These are phyloP conservation scores for Danielia reshetovae DNA, from an alignment of 805 yeast genomes.

Conservation along the genomic window DNA sequence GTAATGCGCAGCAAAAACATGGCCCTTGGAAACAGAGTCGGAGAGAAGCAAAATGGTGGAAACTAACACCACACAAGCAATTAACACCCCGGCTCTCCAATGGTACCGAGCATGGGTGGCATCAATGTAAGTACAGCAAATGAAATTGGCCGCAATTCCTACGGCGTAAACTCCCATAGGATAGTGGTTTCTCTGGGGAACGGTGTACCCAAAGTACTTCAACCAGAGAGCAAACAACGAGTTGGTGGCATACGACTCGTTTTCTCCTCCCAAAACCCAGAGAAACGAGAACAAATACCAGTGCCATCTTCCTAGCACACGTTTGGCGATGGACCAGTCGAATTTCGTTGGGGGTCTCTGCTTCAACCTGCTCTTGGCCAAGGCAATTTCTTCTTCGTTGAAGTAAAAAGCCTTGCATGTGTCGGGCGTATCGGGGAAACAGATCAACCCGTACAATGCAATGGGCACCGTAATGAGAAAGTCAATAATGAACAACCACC, in stretches of 20 bases:
- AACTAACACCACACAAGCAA: constrained; percentile 39
- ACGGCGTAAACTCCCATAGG: constrained; percentile 56
- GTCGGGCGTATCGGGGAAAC: constrained; percentile 59
- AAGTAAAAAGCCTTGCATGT: constrained; percentile 32
- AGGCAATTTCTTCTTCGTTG: constrained; percentile 21
- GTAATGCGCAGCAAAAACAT: constrained; percentile 53
- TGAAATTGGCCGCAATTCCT: constrained; percentile 44
- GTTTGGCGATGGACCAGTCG: constrained; percentile 29
- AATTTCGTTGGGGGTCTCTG: constrained; percentile 7
- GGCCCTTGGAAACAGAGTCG: constrained; percentile 32
- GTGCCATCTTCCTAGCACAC: constrained; percentile 48
- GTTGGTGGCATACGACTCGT: constrained; percentile 44
- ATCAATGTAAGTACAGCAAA: constrained; percentile 43
- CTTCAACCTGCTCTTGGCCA: constrained; percentile 9
- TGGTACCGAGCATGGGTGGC: constrained; percentile 29
- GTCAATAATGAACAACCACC: constrained; percentile 66
- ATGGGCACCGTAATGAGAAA: constrained; percentile 56
- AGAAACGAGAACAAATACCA: constrained; percentile 51
- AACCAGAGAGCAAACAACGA: constrained; percentile 48
- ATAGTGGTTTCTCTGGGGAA: constrained; percentile 44
- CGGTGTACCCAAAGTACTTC: constrained; percentile 36
- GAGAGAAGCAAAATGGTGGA: constrained; percentile 46
- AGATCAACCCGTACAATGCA: constrained; percentile 51
- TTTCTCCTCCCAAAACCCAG: constrained; percentile 51
- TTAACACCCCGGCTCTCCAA: constrained; percentile 47